Conservation (phyloP, 2,329 filamentous ascomycete species). For the Chaetomiaceae sp. region DNA sequence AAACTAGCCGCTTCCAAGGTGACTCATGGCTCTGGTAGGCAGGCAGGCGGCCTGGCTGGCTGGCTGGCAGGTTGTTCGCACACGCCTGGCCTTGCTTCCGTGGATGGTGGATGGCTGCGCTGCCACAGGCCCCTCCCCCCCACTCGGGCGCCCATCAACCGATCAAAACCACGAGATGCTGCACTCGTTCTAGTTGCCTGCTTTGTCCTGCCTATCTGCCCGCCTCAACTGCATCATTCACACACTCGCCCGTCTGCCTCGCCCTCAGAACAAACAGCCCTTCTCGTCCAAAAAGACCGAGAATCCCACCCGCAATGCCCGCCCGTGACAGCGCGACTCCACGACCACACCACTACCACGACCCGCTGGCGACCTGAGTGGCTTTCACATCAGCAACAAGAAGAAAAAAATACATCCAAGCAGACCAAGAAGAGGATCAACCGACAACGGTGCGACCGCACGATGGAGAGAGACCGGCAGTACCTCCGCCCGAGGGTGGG, state of each 20-base stretch:
- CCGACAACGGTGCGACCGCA: conserved; percentile 1
- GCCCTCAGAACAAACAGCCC: conserved; percentile 21
- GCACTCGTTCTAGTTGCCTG: conserved; percentile 19
- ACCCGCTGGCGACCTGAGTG: conserved; percentile 16
- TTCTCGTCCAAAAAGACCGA: conserved; percentile 16
- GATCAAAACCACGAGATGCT: conserved; percentile 18
- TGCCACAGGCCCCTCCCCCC: neutral
- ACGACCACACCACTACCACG: conserved; percentile 16
- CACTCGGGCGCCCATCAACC: conserved; percentile 6
- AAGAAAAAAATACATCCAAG: too few relatives aligned
- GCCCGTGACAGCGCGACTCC: conserved; percentile 15
- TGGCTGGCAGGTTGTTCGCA: too few relatives aligned
- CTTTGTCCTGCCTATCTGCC: conserved; percentile 16
- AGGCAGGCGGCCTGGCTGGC: neutral
- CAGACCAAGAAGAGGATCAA: too few relatives aligned
- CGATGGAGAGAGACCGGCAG: conserved; percentile 23
- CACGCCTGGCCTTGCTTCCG: too few relatives aligned
- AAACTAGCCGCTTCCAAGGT: conserved; percentile 20
- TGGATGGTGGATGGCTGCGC: too few relatives aligned
- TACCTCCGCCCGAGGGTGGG: conserved; percentile 23
- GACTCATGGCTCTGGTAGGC: conserved; percentile 17
- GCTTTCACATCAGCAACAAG: neutral
- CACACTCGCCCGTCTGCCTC: conserved; percentile 11
- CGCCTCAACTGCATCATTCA: conserved; percentile 15
- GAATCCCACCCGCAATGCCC: conserved; percentile 22